A percentile compares a stretch with the other conserved stretches of the same genome.
phyloP scores from a whole-genome alignment of 371 early-diverging fungal genomes.

The Batkoa obscura region DNA sequence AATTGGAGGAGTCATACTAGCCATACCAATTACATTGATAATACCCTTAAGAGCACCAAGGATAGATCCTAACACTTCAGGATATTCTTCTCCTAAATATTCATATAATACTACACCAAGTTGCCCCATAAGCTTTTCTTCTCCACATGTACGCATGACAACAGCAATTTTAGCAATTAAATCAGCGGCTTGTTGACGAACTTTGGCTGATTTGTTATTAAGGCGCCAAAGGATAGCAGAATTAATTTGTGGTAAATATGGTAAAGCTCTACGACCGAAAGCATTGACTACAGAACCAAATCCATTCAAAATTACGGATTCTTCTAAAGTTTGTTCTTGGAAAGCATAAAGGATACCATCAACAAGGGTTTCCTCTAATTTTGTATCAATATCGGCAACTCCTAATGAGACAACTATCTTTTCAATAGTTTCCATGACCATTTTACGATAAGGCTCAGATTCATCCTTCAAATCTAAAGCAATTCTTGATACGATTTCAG shows the following conservation, averaged over 20 bases:
- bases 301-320: constrained; percentile 79
- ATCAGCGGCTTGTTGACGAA: constrained; percentile 95
- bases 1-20: constrained; percentile 93
- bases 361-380: constrained; percentile 77
- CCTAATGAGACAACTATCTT: constrained; percentile 61
- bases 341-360: constrained; percentile 93
- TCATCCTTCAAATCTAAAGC: constrained; percentile 90
- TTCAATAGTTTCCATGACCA: constrained; percentile 93
- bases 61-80: constrained; percentile 90
- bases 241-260: constrained; percentile 81
- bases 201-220: constrained; percentile 88
- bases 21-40: constrained; percentile 93
- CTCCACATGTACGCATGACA: constrained; percentile 84
- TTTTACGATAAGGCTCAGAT: constrained; percentile 80
- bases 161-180: constrained; percentile 82
- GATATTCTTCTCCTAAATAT: constrained; percentile 96
- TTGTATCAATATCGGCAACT: constrained; percentile 74
- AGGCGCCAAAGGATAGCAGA: constrained; percentile 90
- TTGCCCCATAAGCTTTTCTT: constrained; percentile 83
- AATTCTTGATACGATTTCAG: constrained; percentile 67
- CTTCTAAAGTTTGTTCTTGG: constrained; percentile 89
- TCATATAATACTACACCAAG: constrained; percentile 85
- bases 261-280: constrained; percentile 70
- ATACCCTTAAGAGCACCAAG: constrained; percentile 78
- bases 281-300: constrained; percentile 88